Evolutionary conservation across 2,329 filamentous ascomycete species (phyloP), one percentile per base, ranked within the genome.

Genomic region (Byssochlamys sp.): DNA sequence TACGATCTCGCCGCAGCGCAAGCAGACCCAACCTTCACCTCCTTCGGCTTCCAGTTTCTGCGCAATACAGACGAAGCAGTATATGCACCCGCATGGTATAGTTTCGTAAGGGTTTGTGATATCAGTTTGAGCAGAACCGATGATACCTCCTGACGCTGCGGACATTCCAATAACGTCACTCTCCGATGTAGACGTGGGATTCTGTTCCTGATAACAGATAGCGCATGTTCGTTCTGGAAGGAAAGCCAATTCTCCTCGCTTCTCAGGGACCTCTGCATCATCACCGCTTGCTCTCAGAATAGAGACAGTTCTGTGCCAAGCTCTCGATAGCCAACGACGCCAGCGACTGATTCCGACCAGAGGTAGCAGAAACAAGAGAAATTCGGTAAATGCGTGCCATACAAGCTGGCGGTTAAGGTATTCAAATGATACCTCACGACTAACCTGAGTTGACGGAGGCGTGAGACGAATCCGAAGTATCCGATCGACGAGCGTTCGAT

Each of bases 321-420:
- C 85, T 61, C 91, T 83, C 24, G 83, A 81, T n/a, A 96, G 78
- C 87, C 92, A 96, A 63, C 91, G 83, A 58, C 90, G 84, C 94
- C 94, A 99, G 63, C 91, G 84, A 67, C 89, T 87, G 64, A 99
- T 92, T 55, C 94, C 94, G 49, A 99, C 89, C n/a, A 99, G 81
- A 0, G 94, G 94, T n/a, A 99, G 80, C 19, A 97, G 83, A 72
- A 97, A 99, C 31, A 99, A 82, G n/a, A 99, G 79, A 66, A 99
- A 99, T 71, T 99, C 94, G 27, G 94, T 99, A 67, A 99, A 96
- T n/a, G 94, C 94, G 74, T 99, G 94, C 94, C 94, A 99, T 39
- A 99, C 94, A 10, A 99, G 84, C 75, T 99, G 94, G 53, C 94
- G 86, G 72, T 99, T 99, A 54, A 97, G 83, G 68, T 96, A 97